Evolutionary conservation across 305 asterid genomes (phyloP).

Genomic region (Fraxinus ornus): DNA sequence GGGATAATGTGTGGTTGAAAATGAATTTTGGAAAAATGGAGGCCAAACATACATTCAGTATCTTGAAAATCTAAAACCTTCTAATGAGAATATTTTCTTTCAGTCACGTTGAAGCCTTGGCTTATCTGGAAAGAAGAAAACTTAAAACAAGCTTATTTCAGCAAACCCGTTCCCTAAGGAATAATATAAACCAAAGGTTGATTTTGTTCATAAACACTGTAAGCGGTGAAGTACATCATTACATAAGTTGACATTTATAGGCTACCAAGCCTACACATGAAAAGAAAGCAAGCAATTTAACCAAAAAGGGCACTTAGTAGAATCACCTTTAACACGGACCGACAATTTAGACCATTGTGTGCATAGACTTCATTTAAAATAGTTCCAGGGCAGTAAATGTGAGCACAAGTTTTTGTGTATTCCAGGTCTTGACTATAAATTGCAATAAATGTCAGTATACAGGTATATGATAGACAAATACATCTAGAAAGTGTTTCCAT

Average conservation of each 20-base stretch:
- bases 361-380: neutral
- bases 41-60: neutral
- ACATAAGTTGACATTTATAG: neutral
- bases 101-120: neutral
- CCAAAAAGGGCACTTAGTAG: neutral
- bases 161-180: neutral
- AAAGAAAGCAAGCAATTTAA: neutral
- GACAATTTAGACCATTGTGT: neutral
- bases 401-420: neutral
- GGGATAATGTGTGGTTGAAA: too few species aligned
- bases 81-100: neutral
- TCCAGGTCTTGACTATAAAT: neutral
- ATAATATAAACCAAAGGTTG: neutral
- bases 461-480: neutral
- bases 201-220: neutral
- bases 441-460: neutral
- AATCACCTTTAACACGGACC: neutral
- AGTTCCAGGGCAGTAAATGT: neutral
- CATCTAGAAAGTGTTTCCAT: neutral
- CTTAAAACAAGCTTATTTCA: neutral
- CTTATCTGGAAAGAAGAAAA: neutral
- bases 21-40: too few species aligned
- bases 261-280: neutral
- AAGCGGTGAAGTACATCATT: neutral
- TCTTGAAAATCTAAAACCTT: slow-evolving; percentile 1